Evolutionary conservation across 768 basidiomycete genomes (phyloP).

Genomic region (Cantharellus anzutake): DNA sequence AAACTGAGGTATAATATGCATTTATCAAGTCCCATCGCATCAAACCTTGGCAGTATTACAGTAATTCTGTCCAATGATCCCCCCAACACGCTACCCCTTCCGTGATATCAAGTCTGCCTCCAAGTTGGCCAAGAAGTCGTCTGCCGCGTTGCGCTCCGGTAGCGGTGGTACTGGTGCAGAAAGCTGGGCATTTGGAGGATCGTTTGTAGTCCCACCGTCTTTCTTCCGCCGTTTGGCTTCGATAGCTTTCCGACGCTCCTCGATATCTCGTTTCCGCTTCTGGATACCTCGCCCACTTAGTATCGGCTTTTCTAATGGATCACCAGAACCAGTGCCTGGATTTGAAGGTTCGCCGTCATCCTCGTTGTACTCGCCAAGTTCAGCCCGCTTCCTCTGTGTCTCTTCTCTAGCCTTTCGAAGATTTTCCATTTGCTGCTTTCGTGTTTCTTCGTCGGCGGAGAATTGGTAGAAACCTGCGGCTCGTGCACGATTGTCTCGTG

Average conservation of each 20-base stretch:
- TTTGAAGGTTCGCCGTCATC: background rate
- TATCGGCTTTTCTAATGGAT: background rate
- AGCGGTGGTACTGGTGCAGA: background rate
- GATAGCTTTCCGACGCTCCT: slow-evolving; percentile 6
- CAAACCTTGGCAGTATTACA: no score
- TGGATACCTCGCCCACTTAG: background rate
- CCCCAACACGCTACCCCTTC: background rate
- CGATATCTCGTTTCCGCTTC: slow-evolving; percentile 9
- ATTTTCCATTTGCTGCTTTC: slow-evolving; percentile 68
- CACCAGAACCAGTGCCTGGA: background rate
- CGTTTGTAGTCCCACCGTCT: background rate
- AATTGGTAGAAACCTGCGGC: slow-evolving; percentile 91
- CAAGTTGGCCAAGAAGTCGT: slow-evolving; percentile 4
- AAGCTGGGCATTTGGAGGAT: background rate
- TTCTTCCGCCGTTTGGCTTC: slow-evolving; percentile 8
- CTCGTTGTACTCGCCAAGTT: slow-evolving; percentile 1
- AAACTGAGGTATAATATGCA: no score
- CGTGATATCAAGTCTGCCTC: background rate
- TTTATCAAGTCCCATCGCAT: no score
- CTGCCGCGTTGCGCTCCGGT: background rate
- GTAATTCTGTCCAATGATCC: background rate
- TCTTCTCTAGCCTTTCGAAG: slow-evolving; percentile 27
- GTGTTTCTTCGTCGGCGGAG: slow-evolving; percentile 63
- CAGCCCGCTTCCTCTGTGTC: background rate
- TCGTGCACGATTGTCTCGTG: slow-evolving; percentile 63